Percentiles rank a stretch among this genome's conserved stretches.
Evolutionary conservation across 1,284 basidiomycete genomes (phyloP).

Genomic region (Puccinia triticina): DNA sequence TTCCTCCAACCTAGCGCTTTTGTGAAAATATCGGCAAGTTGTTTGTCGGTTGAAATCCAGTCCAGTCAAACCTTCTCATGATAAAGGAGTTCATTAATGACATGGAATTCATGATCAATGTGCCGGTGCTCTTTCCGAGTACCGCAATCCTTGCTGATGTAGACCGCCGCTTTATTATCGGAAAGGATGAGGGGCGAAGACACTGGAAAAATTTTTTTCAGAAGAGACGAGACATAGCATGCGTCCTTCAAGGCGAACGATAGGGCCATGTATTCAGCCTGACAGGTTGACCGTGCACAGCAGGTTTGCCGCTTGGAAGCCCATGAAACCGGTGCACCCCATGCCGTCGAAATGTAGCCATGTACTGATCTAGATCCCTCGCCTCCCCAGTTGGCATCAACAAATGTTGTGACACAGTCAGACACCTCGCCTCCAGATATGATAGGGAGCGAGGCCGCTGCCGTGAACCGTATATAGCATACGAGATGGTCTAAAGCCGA

Average conservation of each 20-base stretch:
- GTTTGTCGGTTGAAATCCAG: no score
- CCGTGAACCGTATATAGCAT: background rate
- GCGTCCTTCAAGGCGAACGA: background rate
- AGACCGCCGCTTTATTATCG: no score
- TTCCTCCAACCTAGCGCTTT: background rate
- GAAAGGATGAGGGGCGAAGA: background rate
- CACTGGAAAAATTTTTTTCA: background rate
- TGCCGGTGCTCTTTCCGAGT: background rate
- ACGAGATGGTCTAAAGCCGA: slow-evolving; percentile 20
- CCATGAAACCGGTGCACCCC: background rate
- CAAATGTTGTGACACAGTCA: background rate
- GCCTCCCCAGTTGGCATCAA: slow-evolving; percentile 12
- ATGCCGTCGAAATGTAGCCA: background rate
- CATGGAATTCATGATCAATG: background rate
- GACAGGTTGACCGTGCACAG: background rate
- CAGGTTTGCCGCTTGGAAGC: no score
- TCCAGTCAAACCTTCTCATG: no score
- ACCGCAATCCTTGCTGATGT: background rate
- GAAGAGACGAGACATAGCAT: background rate
- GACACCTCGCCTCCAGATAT: background rate
- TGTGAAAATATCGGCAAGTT: slow-evolving; percentile 15
- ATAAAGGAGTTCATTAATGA: background rate
- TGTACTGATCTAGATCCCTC: background rate
- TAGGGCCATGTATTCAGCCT: slow-evolving; percentile 12
- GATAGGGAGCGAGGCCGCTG: background rate